phyloP scores from a whole-genome alignment of 805 yeast genomes.

The Saturnispora serradocipensis region DNA sequence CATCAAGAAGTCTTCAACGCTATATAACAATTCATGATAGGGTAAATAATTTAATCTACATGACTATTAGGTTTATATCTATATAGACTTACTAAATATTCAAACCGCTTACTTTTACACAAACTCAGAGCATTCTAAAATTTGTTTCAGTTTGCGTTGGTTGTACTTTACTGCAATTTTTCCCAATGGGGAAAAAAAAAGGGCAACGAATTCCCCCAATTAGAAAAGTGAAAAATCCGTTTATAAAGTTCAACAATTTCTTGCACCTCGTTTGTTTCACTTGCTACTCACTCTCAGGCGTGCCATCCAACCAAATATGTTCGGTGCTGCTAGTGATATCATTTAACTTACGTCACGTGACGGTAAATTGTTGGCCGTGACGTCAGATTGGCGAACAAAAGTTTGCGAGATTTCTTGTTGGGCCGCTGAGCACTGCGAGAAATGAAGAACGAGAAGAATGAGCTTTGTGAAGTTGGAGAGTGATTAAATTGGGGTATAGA shows the following conservation, averaged over 20 bases:
- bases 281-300: not conserved
- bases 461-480: not conserved
- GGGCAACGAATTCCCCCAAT: not conserved
- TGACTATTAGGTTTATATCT: too few relatives aligned
- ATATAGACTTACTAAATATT: too few relatives aligned
- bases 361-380: constrained; percentile 2
- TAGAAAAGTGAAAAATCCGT: not conserved
- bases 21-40: too few relatives aligned
- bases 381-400: not conserved
- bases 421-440: constrained; percentile 1
- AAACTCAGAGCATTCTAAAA: too few relatives aligned
- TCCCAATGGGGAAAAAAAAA: not conserved
- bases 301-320: not conserved
- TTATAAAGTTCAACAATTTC: not conserved
- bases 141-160: not conserved
- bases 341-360: not conserved
- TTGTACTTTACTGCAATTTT: not conserved
- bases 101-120: too few relatives aligned
- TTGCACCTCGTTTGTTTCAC: not conserved
- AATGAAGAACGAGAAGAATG: not conserved
- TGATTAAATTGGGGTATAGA: not conserved
- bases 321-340: not conserved
- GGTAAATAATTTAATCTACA: too few relatives aligned
- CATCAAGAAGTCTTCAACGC: too few relatives aligned
- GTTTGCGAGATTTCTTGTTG: not conserved